Base-by-base conservation (phyloP, 2,329 filamentous ascomycete species). In the Sporothrix dimorphospora region DNA sequence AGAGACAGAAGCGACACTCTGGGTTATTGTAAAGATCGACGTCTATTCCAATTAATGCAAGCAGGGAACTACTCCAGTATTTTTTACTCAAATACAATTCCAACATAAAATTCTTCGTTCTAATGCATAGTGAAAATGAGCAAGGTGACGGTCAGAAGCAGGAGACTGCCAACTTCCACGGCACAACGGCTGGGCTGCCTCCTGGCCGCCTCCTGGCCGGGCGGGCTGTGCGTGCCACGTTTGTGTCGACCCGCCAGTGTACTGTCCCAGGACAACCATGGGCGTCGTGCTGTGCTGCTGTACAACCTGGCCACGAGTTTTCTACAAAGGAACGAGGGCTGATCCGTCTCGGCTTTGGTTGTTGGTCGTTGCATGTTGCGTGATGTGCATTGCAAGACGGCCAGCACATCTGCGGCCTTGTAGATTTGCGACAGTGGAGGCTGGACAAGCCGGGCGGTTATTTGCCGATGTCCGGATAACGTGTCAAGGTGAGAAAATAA, bases 11-110 rank as follows among this genome's bases (percentile, higher is more conserved):
- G 45, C 45, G 65, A 53, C 27, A 40, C 19, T 38, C 9, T 24
- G n/a, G 30, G n/a, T 63, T 49, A 55, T 53, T 40, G 34, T 47
- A 55, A 21, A 70, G 47, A 53, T 59, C 61, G 47, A 70, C 57
- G 63, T 34, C 63, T 70, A 27, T 72, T 55, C 40, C 30, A 57
- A 24, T 55, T 72, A 71, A 72, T 72, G 68, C 72, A 71, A 72
- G 71, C 69, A 72, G 71, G 71, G 71, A 61, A 68, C 38, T 47
- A 49, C 34, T 55, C 9, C 59, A 42, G 7, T 11, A 49, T 40
- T 12, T 38, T 71, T 63, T 70, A 61, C 51, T 24, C 24, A 49
- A 59, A 57, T 67, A 51, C 45, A 51, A 67, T 72, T 65, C 70
- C 63, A 72, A 68, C 70, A 67, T 67, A 38, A 67, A 66, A 38